Conservation (phyloP, 2,329 filamentous ascomycete genomes). For the Nemania diffusa region DNA sequence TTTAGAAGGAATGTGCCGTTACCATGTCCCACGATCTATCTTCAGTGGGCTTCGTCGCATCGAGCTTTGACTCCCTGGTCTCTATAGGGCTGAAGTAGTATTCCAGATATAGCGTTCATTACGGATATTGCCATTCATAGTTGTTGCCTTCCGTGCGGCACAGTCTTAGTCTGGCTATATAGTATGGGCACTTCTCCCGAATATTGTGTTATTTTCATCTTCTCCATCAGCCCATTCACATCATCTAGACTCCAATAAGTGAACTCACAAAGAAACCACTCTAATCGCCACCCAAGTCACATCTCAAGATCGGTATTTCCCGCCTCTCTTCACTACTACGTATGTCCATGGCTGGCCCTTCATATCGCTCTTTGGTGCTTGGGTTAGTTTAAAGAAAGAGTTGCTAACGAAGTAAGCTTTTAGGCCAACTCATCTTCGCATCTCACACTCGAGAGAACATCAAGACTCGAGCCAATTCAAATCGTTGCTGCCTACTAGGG, state of each 20-base stretch:
- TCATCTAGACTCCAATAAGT: conserved; percentile 2
- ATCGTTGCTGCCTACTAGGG: not conserved
- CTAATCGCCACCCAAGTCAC: not conserved
- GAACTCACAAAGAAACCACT: not conserved
- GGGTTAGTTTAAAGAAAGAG: not conserved
- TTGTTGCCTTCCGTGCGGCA: conserved; percentile 22
- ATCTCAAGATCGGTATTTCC: not conserved
- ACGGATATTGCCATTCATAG: conserved; percentile 5
- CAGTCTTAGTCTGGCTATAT: conserved; percentile 30
- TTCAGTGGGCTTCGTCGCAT: conserved; percentile 27
- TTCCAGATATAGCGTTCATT: conserved; percentile 14
- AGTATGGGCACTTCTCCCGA: conserved; percentile 14
- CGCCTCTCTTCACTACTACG: not conserved
- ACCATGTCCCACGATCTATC: conserved; percentile 8
- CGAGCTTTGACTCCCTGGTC: conserved; percentile 2
- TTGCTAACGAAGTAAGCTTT: conserved; percentile 16
- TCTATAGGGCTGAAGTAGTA: conserved; percentile 34
- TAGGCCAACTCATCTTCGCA: conserved; percentile 5
- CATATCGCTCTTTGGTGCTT: not conserved
- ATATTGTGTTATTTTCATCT: conserved; percentile 12
- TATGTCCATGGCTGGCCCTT: conserved; percentile 5
- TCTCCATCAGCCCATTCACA: conserved; percentile 23
- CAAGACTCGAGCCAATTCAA: not conserved
- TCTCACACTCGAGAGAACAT: not conserved
- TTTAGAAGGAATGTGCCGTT: conserved; percentile 24